These are phyloP conservation scores for Fusarium clavum DNA, from an alignment of 2,329 filamentous ascomycete genomes.

Conservation along the genomic window DNA sequence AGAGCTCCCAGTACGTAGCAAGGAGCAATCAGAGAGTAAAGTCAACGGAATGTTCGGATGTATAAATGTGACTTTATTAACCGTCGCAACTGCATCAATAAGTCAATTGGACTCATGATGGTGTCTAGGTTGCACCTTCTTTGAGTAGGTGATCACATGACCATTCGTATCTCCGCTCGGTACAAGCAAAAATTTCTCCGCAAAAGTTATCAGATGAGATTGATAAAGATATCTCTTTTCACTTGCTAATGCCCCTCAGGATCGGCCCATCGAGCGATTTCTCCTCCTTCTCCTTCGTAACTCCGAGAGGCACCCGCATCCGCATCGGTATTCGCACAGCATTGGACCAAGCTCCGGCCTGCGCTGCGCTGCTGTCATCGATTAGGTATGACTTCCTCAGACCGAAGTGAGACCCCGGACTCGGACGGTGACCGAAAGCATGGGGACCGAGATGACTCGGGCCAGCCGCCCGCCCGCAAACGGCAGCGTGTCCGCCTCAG, in stretches of 20 bases:
- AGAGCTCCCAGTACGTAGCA: not conserved
- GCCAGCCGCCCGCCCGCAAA: slow-evolving; percentile 61
- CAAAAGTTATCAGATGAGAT: slow-evolving; percentile 55
- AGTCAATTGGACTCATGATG: not conserved
- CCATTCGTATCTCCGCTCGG: slow-evolving; percentile 52
- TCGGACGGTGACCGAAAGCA: slow-evolving; percentile 50
- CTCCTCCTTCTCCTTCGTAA: slow-evolving; percentile 49
- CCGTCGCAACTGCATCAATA: not conserved
- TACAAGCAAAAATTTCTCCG: slow-evolving; percentile 45
- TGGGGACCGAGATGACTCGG: slow-evolving; percentile 47
- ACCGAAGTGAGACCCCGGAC: slow-evolving; percentile 56
- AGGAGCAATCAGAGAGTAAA: not conserved
- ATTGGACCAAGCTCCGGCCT: slow-evolving; percentile 31
- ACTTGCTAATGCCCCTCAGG: slow-evolving; percentile 47
- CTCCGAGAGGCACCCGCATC: slow-evolving; percentile 47
- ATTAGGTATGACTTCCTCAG: slow-evolving; percentile 45
- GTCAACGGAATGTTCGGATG: not conserved
- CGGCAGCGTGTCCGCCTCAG: slow-evolving; percentile 69
- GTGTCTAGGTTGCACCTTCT: not conserved
- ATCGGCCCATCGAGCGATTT: slow-evolving; percentile 24
- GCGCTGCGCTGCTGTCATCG: slow-evolving; percentile 11
- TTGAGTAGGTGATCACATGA: slow-evolving; percentile 15
- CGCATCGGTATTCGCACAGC: slow-evolving; percentile 37
- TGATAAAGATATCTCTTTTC: slow-evolving; percentile 53
- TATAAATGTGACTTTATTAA: not conserved